phyloP scores from a whole-genome alignment of 495 filamentous ascomycete genomes.

The Polyplosphaeria fusca region DNA sequence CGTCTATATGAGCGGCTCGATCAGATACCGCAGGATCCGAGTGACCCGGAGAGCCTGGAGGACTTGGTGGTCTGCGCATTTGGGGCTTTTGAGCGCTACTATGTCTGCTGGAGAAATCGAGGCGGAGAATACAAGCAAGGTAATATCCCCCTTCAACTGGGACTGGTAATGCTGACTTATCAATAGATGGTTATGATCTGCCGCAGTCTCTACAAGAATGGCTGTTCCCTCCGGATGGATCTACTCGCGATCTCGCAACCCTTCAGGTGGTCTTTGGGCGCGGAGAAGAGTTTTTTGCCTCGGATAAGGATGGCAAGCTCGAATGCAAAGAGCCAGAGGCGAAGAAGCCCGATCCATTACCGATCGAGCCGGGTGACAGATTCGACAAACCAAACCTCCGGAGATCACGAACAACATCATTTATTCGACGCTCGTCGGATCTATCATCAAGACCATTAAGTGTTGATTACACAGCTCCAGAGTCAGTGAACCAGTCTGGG shows the following conservation, averaged over 20 bases:
- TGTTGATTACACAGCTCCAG: neutral
- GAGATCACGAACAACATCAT: slow-evolving; percentile 17
- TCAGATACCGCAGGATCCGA: slow-evolving; percentile 24
- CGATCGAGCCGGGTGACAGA: slow-evolving; percentile 1
- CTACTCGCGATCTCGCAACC: slow-evolving; percentile 40
- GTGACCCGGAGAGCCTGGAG: slow-evolving; percentile 26
- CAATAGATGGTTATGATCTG: slow-evolving; percentile 43
- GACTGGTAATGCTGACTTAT: neutral
- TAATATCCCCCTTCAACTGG: neutral
- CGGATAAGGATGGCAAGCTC: slow-evolving; percentile 44
- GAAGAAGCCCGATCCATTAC: slow-evolving; percentile 7
- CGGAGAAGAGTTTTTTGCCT: slow-evolving; percentile 46
- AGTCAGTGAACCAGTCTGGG: neutral
- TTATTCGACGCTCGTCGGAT: slow-evolving; percentile 17
- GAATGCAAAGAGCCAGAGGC: slow-evolving; percentile 23
- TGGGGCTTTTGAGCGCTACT: slow-evolving; percentile 33
- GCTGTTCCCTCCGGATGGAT: slow-evolving; percentile 43
- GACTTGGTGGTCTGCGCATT: slow-evolving; percentile 31
- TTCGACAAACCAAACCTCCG: slow-evolving; percentile 18
- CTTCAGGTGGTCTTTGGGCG: slow-evolving; percentile 46
- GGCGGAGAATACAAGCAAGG: slow-evolving; percentile 30
- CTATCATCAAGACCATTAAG: neutral
- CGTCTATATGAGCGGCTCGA: slow-evolving; percentile 27
- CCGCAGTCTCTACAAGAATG: slow-evolving; percentile 41
- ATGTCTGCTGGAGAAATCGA: slow-evolving; percentile 31